Evolutionary conservation across 2,329 filamentous ascomycete species (phyloP), one percentile per base, ranked within the genome.

Genomic region (Aphanoascus verrucosus): DNA sequence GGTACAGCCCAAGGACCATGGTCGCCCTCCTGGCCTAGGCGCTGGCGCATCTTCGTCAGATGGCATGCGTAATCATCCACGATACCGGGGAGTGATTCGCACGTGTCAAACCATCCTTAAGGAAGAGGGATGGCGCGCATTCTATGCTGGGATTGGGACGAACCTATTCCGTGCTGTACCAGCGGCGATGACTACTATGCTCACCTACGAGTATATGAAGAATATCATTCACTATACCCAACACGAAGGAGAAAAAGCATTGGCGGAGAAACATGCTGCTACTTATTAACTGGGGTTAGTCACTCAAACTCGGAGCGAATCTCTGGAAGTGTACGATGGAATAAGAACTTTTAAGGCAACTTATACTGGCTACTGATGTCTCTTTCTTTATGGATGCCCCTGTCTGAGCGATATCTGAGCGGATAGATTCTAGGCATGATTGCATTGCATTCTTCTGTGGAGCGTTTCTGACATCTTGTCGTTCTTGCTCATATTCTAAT

Each of bases 91-190:
- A 43, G 80, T 96, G 34, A 69, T 90, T 43, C 83, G 79, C 65
- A 96, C 91, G 0, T 91, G 85, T 68, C 81, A 83, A 57, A 90
- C 84, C 2, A 97, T 98, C 57, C 73, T 96, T 37, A 75, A 74
- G 34, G 93, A 98, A 69, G 93, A 98, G 69, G 93, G 93, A 5
- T 96, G 91, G 90, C 79, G 86, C 57, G 91, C 91, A 2, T 97
- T 98, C 63, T 98, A 98, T 67, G 91, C 90, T 20, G 93, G 93
- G 35, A 88, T 98, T 77, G 93, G 93, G 37, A 95, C 91, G 47
- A 98, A 98, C 71, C 87, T 98, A 82, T 88, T 97, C 76, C 81
- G 93, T 54, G 93, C 93, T 6, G 85, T 98, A 11, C 93, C 93
- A 32, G 89, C 93, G 19, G 91, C 93, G 17, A 94, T 94, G 64